Evolutionary conservation across 1,284 basidiomycete genomes (phyloP).

Genomic region (Malassezia pachydermatis): DNA sequence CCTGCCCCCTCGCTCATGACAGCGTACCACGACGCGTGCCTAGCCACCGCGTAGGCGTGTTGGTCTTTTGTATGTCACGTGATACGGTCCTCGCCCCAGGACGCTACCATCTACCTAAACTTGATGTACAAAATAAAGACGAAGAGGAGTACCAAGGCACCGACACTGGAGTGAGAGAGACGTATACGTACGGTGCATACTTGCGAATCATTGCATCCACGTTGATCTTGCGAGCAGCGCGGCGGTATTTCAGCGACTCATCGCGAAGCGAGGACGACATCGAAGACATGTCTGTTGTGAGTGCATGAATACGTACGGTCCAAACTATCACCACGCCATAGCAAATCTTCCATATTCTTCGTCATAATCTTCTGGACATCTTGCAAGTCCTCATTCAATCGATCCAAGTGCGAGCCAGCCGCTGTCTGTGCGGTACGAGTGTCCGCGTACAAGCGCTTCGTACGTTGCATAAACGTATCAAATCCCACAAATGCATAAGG

Average conservation of each 20-base stretch:
- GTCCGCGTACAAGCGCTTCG: conserved; percentile 85
- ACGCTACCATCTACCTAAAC: conserved; percentile 53
- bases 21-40: not conserved
- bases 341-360: conserved; percentile 99
- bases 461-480: conserved; percentile 90
- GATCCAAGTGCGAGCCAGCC: conserved; percentile 61
- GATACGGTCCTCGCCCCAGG: not conserved
- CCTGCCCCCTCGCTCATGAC: not conserved
- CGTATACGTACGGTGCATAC: conserved; percentile 72
- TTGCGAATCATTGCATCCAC: conserved; percentile 84
- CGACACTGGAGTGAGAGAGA: conserved; percentile 21
- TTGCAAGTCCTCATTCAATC: conserved; percentile 86
- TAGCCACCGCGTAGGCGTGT: conserved; percentile 1
- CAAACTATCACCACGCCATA: conserved; percentile 93
- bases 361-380: conserved; percentile 99
- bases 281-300: conserved; percentile 64
- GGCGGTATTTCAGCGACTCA: conserved; percentile 94
- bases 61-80: conserved; percentile 10
- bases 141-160: conserved; percentile 50
- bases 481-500: conserved; percentile 46
- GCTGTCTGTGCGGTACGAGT: conserved; percentile 72
- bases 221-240: conserved; percentile 89
- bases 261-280: conserved; percentile 92
- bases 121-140: conserved; percentile 84
- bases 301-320: conserved; percentile 56